A percentile compares a stretch with the other conserved stretches of the same genome.
These are phyloP conservation scores for Eucalyptus sp. DNA, from an alignment of 345 rosid species.

Conservation along the genomic window DNA sequence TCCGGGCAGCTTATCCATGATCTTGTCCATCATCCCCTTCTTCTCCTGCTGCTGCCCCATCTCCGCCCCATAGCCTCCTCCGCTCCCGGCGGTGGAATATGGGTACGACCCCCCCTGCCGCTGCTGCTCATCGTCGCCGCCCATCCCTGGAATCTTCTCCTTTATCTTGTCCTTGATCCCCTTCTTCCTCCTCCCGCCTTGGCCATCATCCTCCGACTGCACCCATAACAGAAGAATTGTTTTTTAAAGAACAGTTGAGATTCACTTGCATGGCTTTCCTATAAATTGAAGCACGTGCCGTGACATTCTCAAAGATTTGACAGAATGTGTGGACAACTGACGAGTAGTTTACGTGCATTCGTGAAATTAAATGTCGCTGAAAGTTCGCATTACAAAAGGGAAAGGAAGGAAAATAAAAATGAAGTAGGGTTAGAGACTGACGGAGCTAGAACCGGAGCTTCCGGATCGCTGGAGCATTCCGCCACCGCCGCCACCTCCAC, in stretches of 20 bases:
- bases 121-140: neutral
- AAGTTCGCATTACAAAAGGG: neutral
- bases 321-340: neutral
- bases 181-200: conserved; percentile 65
- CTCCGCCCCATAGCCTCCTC: neutral
- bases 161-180: conserved; percentile 41
- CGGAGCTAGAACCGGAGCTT: conserved; percentile 50
- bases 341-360: neutral
- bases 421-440: neutral
- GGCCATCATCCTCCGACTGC: conserved; percentile 54
- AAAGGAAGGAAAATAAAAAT: neutral
- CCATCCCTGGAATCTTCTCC: conserved; percentile 43
- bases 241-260: neutral
- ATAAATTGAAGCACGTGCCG: neutral
- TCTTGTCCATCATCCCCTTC: conserved; percentile 57
- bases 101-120: conserved; percentile 1
- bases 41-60: conserved; percentile 30
- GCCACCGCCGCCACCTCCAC: neutral
- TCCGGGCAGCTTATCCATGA: conserved; percentile 62
- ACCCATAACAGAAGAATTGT: neutral
- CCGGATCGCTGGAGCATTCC: conserved; percentile 39
- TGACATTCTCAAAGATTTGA: neutral
- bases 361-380: neutral
- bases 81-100: neutral
- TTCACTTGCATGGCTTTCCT: neutral